Base-by-base conservation (phyloP, 352 stramenopile genomes). In the Discostella stelligera region DNA sequence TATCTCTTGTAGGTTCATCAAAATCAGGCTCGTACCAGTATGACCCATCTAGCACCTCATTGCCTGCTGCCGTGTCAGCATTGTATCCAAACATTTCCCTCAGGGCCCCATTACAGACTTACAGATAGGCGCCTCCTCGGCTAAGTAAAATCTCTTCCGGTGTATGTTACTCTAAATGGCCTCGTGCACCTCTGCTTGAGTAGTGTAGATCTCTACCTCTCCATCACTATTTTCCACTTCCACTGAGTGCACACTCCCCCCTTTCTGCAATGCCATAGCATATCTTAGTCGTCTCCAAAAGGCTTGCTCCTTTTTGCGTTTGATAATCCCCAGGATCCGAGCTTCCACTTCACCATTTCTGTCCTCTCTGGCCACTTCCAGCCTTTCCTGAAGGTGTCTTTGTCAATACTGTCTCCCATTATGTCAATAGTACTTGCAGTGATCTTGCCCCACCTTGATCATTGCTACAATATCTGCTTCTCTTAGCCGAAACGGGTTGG, bases 281-380 rank as follows among this genome's bases (percentile, higher is more conserved):
- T 71, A 71, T 21, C 71, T 64, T 5, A 64, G 59, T 20, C 54
- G 44, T 20, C 56, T 41, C 60, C 49, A 64, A 25, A 53, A 70
- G 4, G 30, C 25, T 30, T 48, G 30, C 46, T 71, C 48, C 46
- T 56, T 52, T 53, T 71, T 49, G 0, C 30, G 21, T 55, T 23
- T 48, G 20, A 71, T 71, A 32, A 70, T 70, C 10, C 13, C 62
- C 6, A 70, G 62, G 44, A 70, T 70, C n/a, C n/a, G n/a, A n/a
- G n/a, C 5, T 58, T 54, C 27, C 16, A 10, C 30, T 56, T 21
- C 18, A 21, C 49, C 18, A 21, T 25, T 3, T 56, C 16, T 16
- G 48, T n/a, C n/a, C n/a, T n/a, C n/a, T n/a, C n/a, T n/a, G n/a
- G n/a, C n/a, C n/a, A n/a, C n/a, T n/a, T n/a, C 50, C 2, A 50